These are phyloP conservation scores for Rhizopogon salebrosus DNA, from an alignment of 768 basidiomycete species.

Conservation along the genomic window DNA sequence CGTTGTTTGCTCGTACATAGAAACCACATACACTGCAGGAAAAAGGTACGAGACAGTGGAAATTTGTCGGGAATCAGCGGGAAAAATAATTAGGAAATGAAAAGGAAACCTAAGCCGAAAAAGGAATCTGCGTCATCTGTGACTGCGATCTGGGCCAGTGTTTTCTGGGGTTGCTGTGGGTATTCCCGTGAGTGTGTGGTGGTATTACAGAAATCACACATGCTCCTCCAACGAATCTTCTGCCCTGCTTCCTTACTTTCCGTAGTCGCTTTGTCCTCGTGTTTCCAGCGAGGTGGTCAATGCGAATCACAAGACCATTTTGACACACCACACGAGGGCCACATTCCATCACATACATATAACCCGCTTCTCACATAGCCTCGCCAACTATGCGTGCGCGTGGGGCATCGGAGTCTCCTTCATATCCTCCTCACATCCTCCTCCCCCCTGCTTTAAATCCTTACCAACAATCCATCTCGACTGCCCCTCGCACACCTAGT, in stretches of 20 bases:
- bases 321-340: background rate
- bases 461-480: background rate
- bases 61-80: background rate
- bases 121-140: background rate
- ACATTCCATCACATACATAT: background rate
- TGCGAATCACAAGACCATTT: conserved; percentile 1
- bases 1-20: too few species aligned
- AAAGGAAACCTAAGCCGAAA: background rate
- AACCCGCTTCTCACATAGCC: background rate
- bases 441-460: conserved; percentile 8
- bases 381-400: background rate
- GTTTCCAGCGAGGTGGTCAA: conserved; percentile 4
- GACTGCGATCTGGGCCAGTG: background rate
- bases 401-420: conserved; percentile 11
- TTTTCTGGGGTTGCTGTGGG: background rate
- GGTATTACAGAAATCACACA: background rate
- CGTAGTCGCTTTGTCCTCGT: conserved; percentile 6
- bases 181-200: conserved; percentile 2
- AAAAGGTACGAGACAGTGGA: too few species aligned
- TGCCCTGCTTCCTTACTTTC: background rate
- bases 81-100: background rate
- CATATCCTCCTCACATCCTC: conserved; percentile 15
- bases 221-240: background rate
- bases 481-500: background rate
- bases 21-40: too few species aligned